Evolutionary conservation across 805 yeast species (phyloP), one percentile per base, ranked within the genome.

Genomic region (Cyberlindnera americana): DNA sequence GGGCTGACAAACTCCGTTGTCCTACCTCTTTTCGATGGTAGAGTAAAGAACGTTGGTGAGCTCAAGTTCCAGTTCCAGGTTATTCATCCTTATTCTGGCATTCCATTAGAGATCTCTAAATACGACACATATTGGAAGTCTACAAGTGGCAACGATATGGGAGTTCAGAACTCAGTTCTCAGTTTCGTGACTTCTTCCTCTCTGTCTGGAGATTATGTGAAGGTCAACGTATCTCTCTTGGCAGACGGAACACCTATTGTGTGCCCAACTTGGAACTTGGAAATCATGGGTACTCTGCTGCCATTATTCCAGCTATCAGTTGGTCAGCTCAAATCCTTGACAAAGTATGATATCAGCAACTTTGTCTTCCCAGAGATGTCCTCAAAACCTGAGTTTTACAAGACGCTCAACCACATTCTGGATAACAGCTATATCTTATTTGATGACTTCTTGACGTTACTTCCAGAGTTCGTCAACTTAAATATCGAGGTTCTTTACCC

Each of bases 121-220:
- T 89, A 85, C 58, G 97, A 90, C 56, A 91, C 98, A 0, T 91
- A 91, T 63, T 91, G 99, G 99, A 93, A 90, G 62, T 82, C 95
- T 1, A 85, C 96, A 0, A 75, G 82, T 32, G 77, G 76, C 28
- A 61, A 67, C 30, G 50, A 50, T 31, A 33, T 26, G 3, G 40
- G 52, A 10, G 41, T 52, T n/a, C 56, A 50, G 35, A 54, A 57
- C 35, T 48, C 52, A 33, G 64, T 69, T 17, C 71, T 81, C 29
- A 81, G 93, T 12, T 78, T 87, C 56, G 95, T 91, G 13, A 90
- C 97, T 1, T 89, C 96, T 1, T 88, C 96, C 0, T 89, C 97
- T 2, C 66, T 93, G 38, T 75, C 81, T 18, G 98, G 98, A 12
- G 81, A 77, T 39, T 93, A 88, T 57, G 69, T 80, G 29, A 73